Percentiles rank a stretch among this genome's conserved stretches.
Conservation (phyloP, 169 alveolate genomes). For the Eimeria acervulina region DNA sequence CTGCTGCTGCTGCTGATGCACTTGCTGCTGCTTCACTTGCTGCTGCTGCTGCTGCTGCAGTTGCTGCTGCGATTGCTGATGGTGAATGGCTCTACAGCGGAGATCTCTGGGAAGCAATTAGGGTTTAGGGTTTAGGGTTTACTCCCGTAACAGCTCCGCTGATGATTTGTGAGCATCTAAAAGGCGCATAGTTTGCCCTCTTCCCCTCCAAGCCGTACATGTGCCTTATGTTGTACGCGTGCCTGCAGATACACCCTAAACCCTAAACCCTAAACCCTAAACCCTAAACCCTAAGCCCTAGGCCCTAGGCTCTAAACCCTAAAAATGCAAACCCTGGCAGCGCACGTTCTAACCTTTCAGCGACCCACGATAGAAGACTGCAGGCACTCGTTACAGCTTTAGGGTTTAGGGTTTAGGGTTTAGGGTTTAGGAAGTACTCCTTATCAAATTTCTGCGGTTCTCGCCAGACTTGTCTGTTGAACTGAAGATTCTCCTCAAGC, state of each 20-base stretch:
- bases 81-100: neutral
- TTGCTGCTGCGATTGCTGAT: no score
- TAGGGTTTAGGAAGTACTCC: constrained; percentile 82
- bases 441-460: constrained; percentile 92
- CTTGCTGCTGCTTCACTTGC: neutral
- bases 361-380: no score
- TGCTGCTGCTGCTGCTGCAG: no score
- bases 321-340: neutral
- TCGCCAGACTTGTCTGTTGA: constrained; percentile 93
- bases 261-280: constrained; percentile 4
- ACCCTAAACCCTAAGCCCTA: neutral
- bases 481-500: constrained; percentile 91
- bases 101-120: neutral
- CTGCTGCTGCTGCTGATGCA: no score
- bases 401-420: constrained; percentile 4
- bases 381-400: neutral
- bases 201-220: constrained; percentile 97
- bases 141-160: constrained; percentile 82
- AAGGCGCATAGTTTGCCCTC: constrained; percentile 95
- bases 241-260: constrained; percentile 84
- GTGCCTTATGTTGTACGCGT: constrained; percentile 95
- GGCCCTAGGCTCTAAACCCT: no score
- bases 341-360: neutral
- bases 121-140: constrained; percentile 1
- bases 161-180: constrained; percentile 94